Evolutionary conservation across 257 asterid genomes (phyloP).

Genomic region (Solanum chmielewskii): DNA sequence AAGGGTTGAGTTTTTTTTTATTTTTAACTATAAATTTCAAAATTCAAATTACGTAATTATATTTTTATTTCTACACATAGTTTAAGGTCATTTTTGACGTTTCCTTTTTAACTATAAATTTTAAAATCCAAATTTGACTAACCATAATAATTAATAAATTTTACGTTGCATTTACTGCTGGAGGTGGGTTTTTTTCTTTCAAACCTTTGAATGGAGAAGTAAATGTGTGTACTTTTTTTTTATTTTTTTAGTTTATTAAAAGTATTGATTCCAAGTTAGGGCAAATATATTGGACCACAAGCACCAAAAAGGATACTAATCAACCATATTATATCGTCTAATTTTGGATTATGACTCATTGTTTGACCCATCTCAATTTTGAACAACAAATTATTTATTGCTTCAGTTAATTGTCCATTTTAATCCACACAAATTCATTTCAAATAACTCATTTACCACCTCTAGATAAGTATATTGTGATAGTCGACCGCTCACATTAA

Average conservation of each 20-base stretch:
- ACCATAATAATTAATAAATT: too few relatives aligned
- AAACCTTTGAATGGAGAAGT: neutral
- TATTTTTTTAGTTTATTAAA: neutral
- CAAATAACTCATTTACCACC: neutral
- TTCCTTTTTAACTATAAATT: too few relatives aligned
- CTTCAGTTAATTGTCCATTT: neutral
- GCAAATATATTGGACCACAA: neutral
- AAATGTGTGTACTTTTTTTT: neutral
- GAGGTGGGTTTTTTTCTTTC: neutral
- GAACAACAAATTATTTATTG: neutral
- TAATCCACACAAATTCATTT: too few relatives aligned
- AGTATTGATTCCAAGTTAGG: neutral
- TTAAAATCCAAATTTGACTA: too few relatives aligned
- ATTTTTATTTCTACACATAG: too few relatives aligned
- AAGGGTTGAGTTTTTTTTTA: neutral
- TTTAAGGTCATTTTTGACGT: too few relatives aligned
- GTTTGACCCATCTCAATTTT: too few relatives aligned
- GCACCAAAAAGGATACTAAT: neutral
- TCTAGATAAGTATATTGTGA: too few relatives aligned
- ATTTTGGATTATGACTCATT: neutral
- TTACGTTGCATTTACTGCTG: too few relatives aligned
- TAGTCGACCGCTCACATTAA: too few relatives aligned
- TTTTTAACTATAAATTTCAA: too few relatives aligned
- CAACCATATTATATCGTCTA: neutral
- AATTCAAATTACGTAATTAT: too few relatives aligned